Conservation (phyloP, 495 filamentous ascomycete genomes). For the Neurospora intermedia region DNA sequence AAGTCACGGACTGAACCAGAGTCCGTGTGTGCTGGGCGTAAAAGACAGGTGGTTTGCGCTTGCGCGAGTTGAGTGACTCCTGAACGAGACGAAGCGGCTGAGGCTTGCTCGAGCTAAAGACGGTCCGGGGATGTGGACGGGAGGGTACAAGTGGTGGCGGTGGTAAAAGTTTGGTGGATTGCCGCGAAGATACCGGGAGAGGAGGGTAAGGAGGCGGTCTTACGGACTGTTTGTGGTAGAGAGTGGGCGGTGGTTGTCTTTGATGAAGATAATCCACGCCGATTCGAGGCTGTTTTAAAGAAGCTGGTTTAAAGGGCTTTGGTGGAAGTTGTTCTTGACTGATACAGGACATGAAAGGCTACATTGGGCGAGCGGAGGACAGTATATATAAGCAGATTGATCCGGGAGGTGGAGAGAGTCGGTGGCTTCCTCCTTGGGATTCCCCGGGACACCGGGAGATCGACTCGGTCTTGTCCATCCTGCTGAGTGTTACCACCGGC, state of each 20-base stretch:
- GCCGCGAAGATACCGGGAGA: not conserved
- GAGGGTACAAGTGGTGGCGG: not conserved
- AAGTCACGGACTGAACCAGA: conserved; percentile 24
- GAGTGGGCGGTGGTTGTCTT: no score
- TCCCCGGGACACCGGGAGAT: not conserved
- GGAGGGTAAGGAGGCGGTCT: not conserved
- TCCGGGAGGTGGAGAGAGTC: not conserved
- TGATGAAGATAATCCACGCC: no score
- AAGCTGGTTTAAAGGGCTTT: no score
- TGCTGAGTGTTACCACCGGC: not conserved
- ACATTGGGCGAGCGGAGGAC: not conserved
- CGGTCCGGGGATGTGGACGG: conserved; percentile 3
- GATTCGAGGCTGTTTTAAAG: no score
- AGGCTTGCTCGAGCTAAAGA: conserved; percentile 14
- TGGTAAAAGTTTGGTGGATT: not conserved
- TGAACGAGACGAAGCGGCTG: conserved; percentile 20
- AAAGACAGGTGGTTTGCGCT: conserved; percentile 17
- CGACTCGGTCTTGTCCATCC: not conserved
- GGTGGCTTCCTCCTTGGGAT: not conserved
- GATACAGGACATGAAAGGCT: not conserved
- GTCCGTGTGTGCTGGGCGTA: conserved; percentile 11
- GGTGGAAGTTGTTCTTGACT: not conserved
- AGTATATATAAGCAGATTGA: not conserved
- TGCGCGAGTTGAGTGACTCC: conserved; percentile 6
- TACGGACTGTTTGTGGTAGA: not conserved